phyloP scores from a whole-genome alignment of 2,329 filamentous ascomycete species.

The Tolypocladium pustulatum region DNA sequence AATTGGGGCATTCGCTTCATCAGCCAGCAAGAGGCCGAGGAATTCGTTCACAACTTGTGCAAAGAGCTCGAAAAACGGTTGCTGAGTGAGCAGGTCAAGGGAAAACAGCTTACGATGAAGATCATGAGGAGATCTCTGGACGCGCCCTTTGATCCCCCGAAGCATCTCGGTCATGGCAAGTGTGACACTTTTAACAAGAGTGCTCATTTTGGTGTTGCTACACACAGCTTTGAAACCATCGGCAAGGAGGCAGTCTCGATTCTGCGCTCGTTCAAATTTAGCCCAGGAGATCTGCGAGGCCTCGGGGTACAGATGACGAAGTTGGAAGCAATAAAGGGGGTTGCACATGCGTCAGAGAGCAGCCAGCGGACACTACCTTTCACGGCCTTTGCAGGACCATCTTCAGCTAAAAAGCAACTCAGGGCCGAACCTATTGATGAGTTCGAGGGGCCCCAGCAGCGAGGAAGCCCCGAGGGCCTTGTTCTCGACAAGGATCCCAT shows the following conservation, averaged over 20 bases:
- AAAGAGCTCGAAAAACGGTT: conserved; percentile 75
- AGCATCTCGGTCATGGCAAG: conserved; percentile 89
- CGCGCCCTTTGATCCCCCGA: conserved; percentile 82
- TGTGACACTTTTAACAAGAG: conserved; percentile 95
- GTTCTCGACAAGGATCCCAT: conserved; percentile 38
- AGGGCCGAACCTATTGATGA: conserved; percentile 43
- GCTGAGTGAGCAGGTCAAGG: conserved; percentile 74
- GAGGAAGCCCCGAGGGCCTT: conserved; percentile 16
- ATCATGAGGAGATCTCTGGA: conserved; percentile 82
- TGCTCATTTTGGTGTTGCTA: conserved; percentile 69
- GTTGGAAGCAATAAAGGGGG: conserved; percentile 64
- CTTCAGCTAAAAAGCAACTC: conserved; percentile 27
- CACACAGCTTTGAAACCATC: conserved; percentile 60
- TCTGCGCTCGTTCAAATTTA: conserved; percentile 70
- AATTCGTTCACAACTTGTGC: conserved; percentile 78
- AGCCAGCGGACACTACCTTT: conserved; percentile 77
- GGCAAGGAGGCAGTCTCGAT: conserved; percentile 79
- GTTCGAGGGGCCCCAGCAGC: conserved; percentile 22
- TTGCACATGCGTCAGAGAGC: conserved; percentile 47
- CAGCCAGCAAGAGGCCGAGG: conserved; percentile 83
- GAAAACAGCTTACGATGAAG: conserved; percentile 83
- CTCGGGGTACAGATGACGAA: conserved; percentile 91
- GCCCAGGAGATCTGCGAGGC: conserved; percentile 85
- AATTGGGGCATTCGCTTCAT: conserved; percentile 98
- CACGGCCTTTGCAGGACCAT: conserved; percentile 36